Evolutionary conservation across 345 rosid genomes (phyloP).

Genomic region (Hirschfeldia incana): DNA sequence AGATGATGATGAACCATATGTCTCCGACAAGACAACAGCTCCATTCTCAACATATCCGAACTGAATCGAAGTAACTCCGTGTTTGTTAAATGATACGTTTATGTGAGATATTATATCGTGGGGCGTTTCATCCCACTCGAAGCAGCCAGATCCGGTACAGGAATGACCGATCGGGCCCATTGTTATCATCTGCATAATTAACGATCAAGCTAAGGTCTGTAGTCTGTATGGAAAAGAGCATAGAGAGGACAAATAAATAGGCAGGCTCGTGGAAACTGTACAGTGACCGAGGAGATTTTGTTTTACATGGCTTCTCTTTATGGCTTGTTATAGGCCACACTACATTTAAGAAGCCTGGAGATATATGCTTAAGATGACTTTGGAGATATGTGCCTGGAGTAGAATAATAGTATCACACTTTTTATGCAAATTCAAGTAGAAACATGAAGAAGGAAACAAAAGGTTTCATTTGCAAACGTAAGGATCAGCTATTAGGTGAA

Average conservation of each 20-base stretch:
- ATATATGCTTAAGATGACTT: background rate
- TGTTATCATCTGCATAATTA: background rate
- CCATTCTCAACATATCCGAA: background rate
- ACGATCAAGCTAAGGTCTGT: background rate
- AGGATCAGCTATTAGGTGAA: background rate
- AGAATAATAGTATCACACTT: background rate
- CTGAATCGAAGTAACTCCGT: background rate
- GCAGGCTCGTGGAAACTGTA: background rate
- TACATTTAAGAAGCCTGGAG: slow-evolving; percentile 1
- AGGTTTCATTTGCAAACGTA: background rate
- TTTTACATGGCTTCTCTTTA: background rate
- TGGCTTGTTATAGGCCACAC: background rate
- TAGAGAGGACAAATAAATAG: background rate
- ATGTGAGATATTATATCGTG: background rate
- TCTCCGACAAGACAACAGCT: background rate
- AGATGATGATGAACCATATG: background rate
- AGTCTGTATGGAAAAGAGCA: no score
- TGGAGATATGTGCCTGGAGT: background rate
- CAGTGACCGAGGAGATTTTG: slow-evolving; percentile 5
- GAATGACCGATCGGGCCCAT: background rate
- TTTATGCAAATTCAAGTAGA: background rate
- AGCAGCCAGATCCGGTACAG: background rate
- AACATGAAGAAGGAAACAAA: background rate
- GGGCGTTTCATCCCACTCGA: background rate
- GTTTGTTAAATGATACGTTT: background rate